A percentile compares a stretch with the other conserved stretches of the same genome.
Conservation (phyloP, 1,139 yeast genomes). For the Geotrichum carabidarum region DNA sequence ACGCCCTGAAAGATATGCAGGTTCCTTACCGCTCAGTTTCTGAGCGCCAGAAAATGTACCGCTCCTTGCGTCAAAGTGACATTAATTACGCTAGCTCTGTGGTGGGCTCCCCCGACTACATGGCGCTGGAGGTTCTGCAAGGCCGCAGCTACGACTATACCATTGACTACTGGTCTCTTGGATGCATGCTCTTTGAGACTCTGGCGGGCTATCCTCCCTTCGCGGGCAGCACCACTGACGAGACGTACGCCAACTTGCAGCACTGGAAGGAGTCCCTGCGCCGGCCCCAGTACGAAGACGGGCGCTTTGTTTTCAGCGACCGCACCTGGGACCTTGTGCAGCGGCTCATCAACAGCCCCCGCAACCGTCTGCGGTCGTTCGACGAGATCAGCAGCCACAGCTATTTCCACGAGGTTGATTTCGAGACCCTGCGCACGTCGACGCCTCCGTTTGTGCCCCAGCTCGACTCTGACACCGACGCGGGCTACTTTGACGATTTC, state of each 20-base stretch:
- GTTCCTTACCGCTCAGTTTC: conserved; percentile 67
- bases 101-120: conserved; percentile 97
- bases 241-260: conserved; percentile 88
- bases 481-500: conserved; percentile 97
- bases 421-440: conserved; percentile 61
- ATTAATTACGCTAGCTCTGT: conserved; percentile 85
- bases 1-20: conserved; percentile 64
- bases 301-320: conserved; percentile 87
- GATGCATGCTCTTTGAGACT: conserved; percentile 90
- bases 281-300: conserved; percentile 89
- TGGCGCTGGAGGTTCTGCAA: conserved; percentile 96
- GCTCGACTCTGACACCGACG: conserved; percentile 93
- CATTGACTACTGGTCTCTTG: conserved; percentile 97
- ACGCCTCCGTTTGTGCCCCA: conserved; percentile 94
- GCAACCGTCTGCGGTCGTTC: conserved; percentile 66
- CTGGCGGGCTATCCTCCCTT: conserved; percentile 96
- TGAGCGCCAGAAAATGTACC: conserved; percentile 82
- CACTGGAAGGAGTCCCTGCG: conserved; percentile 86
- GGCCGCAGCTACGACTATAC: conserved; percentile 93
- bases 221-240: conserved; percentile 88
- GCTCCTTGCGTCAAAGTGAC: conserved; percentile 61
- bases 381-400: conserved; percentile 74
- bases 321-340: conserved; percentile 92
- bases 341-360: conserved; percentile 69
- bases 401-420: conserved; percentile 80